A percentile compares a stretch with the other conserved stretches of the same genome.
These are phyloP conservation scores for Heracleum sosnowskyi DNA, from an alignment of 129 eudicot species.

Conservation along the genomic window DNA sequence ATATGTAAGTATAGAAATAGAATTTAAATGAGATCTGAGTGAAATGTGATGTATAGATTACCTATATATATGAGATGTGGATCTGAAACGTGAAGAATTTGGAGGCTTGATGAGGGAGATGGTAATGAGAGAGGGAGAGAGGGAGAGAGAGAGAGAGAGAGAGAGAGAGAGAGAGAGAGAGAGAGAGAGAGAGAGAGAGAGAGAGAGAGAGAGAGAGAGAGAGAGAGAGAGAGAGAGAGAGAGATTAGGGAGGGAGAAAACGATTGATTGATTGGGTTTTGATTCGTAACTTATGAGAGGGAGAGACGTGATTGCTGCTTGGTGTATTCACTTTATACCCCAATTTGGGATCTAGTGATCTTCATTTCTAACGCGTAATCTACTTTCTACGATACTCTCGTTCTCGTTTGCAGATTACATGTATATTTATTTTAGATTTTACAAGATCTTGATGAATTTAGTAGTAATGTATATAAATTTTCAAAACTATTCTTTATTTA, in stretches of 20 bases:
- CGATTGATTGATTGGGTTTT: not conserved
- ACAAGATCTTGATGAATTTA: no score
- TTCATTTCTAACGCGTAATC: not conserved
- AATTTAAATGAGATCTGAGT: not conserved
- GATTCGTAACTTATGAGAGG: not conserved
- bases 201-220: no score
- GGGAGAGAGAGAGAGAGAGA: no score
- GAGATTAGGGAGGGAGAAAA: not conserved
- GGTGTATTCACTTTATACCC: not conserved
- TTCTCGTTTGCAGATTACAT: no score
- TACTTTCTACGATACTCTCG: no score
- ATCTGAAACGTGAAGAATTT: constrained; percentile 10
- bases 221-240: not conserved
- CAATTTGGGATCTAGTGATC: not conserved
- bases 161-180: not conserved
- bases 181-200: not conserved
- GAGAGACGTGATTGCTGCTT: not conserved
- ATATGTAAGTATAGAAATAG: no score
- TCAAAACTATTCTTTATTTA: no score
- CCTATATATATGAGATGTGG: not conserved
- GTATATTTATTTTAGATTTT: no score
- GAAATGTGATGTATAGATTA: not conserved
- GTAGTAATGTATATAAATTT: no score
- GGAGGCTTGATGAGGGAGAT: constrained; percentile 1
- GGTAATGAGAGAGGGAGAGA: not conserved